Evolutionary conservation across 129 eudicot genomes (phyloP), one percentile per base, ranked within the genome.

Genomic region (Dittrichia graveolens): DNA sequence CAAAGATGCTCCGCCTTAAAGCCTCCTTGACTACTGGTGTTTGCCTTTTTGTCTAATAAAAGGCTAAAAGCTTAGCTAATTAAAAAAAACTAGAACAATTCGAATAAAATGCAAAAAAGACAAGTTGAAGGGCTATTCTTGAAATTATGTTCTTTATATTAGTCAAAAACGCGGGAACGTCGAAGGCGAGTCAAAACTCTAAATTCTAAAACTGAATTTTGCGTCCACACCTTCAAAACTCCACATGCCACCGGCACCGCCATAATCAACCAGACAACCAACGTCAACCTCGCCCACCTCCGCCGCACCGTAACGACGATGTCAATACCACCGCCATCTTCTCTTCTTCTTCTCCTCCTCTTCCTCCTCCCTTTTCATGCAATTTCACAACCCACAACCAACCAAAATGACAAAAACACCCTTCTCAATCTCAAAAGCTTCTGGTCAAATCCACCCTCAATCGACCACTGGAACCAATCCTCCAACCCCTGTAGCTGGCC

Each of bases 401-500:
- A 43, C 31, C 66, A 58, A 37, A 80, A 75, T 68, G 94, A 90
- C 68, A 79, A 73, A 69, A 64, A 45, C 68, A 83, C 76, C 69
- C 87, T 90, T 6, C 82, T 90, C 47, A 71, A 61, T 31, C 64
- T 90, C 61, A 90, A 90, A 79, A 64, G 67, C 14, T 75, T 52
- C 48, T 90, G 90, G 93, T 72, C 80, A 14, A 19, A 79, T 18
- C 84, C 90, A 44, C 64, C 84, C 4, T 67, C 81, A 31, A 48
- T 87, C 65, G 31, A 16, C 79, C 90, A 84, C 75, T 90, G 96
- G 95, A 60, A 68, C 34, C 67, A 80, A 9, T 72, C 95, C 40
- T 78, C 90, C 42, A 61, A 78, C 75, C 82, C 82, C 43, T 90
- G 96, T 75, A 49, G 68, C 12, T 90, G 96, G 96, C 83, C 89